Base-by-base conservation (phyloP, 2,329 filamentous ascomycete genomes). In the Fusarium keratoplasticum region DNA sequence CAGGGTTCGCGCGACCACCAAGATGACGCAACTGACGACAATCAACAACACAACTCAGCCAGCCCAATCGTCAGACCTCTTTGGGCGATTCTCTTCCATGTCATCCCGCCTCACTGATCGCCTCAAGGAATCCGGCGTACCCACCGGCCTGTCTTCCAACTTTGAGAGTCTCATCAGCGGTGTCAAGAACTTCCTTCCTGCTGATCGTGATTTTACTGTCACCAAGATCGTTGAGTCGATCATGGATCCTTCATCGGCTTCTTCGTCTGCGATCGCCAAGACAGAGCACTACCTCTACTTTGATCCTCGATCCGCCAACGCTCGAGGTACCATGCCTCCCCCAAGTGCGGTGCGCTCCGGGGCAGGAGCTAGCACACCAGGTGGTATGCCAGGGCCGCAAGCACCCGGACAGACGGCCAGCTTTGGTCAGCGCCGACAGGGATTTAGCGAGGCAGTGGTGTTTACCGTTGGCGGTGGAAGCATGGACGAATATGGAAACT, bases 201-300 rank as follows among this genome's bases (percentile, higher is more conserved):
- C 91, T 16, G 97, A 99, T 84, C 95, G 95, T 78, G 97, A 99
- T 80, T 89, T 98, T 11, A 98, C 96, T 0, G 90, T 99, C 62
- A 99, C 97, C 66, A 98, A 98, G 84, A 98, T 99, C 80, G 96
- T 96, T 44, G 96, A 99, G 83, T 97, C 95, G 2, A 92, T 99
- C 79, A 99, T 99, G 96, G 96, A 99, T 80, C 96, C 96, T 0
- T 89, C 94, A 54, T 91, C 95, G 13, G 96, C 96, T 4, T 95
- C 94, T 5, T 96, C 94, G 7, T 96, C 93, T 29, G 96, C 96
- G 29, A 96, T 99, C 74, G 93, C 95, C 70, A 98, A 98, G 86
- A 98, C 96, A 2, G 96, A 99, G 81, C 93, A 94, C 78, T 99
- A 98, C 80, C 90, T 98, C 33, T 99, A 98, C 87, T 99, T 98